Base-by-base conservation (phyloP, 2,329 filamentous ascomycete species). In the Paraconiothyrium brasiliense region DNA sequence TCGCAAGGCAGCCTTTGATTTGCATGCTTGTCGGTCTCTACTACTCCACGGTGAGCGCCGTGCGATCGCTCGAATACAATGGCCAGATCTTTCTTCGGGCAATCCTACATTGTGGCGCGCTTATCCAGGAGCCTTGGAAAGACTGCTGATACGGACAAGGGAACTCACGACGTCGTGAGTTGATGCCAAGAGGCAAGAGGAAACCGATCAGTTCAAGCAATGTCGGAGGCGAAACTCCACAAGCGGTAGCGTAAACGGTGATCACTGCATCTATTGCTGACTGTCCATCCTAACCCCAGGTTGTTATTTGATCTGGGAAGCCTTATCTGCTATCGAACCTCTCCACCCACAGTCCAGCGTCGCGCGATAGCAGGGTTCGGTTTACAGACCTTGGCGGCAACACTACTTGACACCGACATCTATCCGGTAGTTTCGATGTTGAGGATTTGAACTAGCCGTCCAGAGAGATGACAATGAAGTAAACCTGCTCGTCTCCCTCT, bases 271-370 rank as follows among this genome's bases (percentile, higher is more conserved):
- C 55, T 43, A 24, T 22, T 46, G 61, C 63, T 68, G 66, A 65
- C 64, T 60, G 24, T 39, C 47, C 30, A 37, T 16, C 48, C 27
- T 50, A 55, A 59, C 52, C 52, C 39, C 58, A 46, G 35, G 51
- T 37, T 27, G 41, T 47, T 46, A 46, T n/a, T 39, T 24, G 51
- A 49, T 51, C 50, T 30, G 30, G 48, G 55, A 58, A 39, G 54
- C 50, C 64, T 67, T 65, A 67, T 67, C 60, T 67, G 13, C 20
- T 37, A 37, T 34, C 39, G 35, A 55, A 30, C n/a, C 49, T 62
- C 39, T 46, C 59, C 52, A 62, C 50, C 57, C 59, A 50, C 51
- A 52, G 47, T 58, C 44, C 27, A n/a, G 27, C 27, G 27, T 35
- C n/a, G 14, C 44, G n/a, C 56, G 52, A 58, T 54, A 37, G 39